A percentile compares a stretch with the other conserved stretches of the same genome.
Conservation (phyloP, 805 yeast genomes). For the Cyberlindnera misumaiensis region DNA sequence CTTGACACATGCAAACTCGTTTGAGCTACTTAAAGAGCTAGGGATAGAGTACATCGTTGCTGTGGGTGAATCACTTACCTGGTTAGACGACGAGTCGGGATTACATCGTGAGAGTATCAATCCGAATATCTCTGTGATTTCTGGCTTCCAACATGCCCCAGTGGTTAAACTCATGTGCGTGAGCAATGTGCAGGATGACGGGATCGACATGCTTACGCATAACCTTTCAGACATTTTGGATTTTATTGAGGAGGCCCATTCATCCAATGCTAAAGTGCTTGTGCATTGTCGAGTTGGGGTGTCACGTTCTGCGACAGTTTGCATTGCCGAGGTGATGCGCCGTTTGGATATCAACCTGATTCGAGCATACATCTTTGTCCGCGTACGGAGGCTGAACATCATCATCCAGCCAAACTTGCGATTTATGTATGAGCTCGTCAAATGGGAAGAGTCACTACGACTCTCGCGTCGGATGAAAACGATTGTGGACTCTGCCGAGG, state of each 20-base stretch:
- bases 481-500: neutral
- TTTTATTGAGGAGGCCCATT: constrained; percentile 52
- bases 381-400: constrained; percentile 84
- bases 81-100: constrained; percentile 37
- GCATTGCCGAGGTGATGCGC: constrained; percentile 91
- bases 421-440: constrained; percentile 84
- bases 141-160: constrained; percentile 15
- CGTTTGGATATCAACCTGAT: constrained; percentile 60
- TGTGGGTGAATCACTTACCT: constrained; percentile 74
- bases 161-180: constrained; percentile 42
- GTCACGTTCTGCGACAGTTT: constrained; percentile 89
- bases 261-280: constrained; percentile 44
- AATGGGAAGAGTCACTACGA: constrained; percentile 43
- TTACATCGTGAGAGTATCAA: constrained; percentile 14
- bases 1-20: constrained; percentile 69
- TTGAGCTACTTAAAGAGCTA: constrained; percentile 52
- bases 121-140: constrained; percentile 14
- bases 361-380: constrained; percentile 78
- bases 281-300: constrained; percentile 97
- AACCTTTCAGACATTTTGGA: constrained; percentile 58
- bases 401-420: constrained; percentile 91
- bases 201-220: constrained; percentile 66
- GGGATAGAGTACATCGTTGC: constrained; percentile 73
- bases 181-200: constrained; percentile 81
- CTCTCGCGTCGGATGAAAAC: constrained; percentile 1